Conservation (phyloP, 371 early-diverging fungal species). For the Rhizopus sp. region DNA sequence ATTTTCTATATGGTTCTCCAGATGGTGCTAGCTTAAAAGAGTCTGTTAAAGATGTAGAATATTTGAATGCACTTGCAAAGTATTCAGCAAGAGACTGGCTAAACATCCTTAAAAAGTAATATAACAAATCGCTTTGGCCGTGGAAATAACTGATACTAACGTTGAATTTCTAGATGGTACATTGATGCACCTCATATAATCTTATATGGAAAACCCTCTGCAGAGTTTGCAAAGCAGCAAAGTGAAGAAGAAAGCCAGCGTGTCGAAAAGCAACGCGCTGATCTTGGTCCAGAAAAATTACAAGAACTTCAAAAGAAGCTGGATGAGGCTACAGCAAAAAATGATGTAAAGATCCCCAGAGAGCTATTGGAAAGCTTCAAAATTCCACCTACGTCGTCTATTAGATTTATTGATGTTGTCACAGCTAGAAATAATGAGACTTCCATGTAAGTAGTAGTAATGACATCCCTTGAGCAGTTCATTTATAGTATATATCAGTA, state of each 20-base stretch:
- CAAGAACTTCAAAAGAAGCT: conserved; percentile 50
- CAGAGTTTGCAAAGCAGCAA: conserved; percentile 58
- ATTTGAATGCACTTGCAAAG: conserved; percentile 45
- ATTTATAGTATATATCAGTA: conserved; percentile 16
- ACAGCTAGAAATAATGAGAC: conserved; percentile 56
- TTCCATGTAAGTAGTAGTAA: conserved; percentile 40
- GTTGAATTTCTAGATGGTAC: conserved; percentile 41
- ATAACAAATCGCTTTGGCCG: background rate
- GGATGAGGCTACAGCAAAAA: conserved; percentile 56
- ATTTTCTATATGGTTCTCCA: conserved; percentile 62
- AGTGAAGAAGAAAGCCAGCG: conserved; percentile 60
- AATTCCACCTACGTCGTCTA: conserved; percentile 59
- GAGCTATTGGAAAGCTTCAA: conserved; percentile 62
- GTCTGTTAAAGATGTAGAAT: conserved; percentile 53
- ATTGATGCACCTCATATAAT: conserved; percentile 56
- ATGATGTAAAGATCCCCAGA: conserved; percentile 59
- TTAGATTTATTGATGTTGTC: conserved; percentile 61
- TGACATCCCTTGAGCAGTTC: background rate
- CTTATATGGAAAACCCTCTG: conserved; percentile 64
- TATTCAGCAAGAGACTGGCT: conserved; percentile 58
- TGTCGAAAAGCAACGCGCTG: conserved; percentile 52
- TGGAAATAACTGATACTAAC: background rate
- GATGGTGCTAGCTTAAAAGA: conserved; percentile 56
- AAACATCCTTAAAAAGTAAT: conserved; percentile 53
- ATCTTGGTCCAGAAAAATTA: conserved; percentile 56